These are phyloP conservation scores for Chaetomium sp. DNA, from an alignment of 2,329 filamentous ascomycete species.

Conservation along the genomic window DNA sequence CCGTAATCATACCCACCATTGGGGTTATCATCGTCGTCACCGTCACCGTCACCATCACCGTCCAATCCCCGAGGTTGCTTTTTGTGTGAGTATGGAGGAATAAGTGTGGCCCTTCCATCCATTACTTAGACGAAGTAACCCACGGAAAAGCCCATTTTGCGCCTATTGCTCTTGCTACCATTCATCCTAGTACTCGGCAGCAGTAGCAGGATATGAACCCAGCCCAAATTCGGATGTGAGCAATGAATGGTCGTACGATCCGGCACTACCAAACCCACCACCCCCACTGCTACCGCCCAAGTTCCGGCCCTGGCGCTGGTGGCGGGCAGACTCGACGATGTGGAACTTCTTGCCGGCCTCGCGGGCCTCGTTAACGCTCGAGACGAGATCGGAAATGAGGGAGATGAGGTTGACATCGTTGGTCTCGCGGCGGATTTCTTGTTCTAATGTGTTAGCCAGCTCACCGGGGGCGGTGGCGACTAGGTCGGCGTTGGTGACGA, in stretches of 20 bases:
- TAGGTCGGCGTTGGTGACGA: slow-evolving; percentile 76
- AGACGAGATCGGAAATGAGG: slow-evolving; percentile 68
- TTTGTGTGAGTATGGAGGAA: too few relatives aligned
- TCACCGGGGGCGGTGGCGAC: slow-evolving; percentile 60
- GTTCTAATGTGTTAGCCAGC: slow-evolving; percentile 51
- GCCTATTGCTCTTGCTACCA: neutral
- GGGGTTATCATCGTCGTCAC: neutral
- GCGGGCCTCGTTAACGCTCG: slow-evolving; percentile 63
- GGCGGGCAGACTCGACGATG: slow-evolving; percentile 42
- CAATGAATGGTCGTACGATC: neutral
- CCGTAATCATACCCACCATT: too few relatives aligned
- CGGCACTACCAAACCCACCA: too few relatives aligned
- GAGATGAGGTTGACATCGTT: slow-evolving; percentile 79
- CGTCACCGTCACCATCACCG: neutral
- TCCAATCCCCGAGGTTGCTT: too few relatives aligned
- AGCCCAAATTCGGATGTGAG: neutral
- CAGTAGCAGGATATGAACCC: neutral
- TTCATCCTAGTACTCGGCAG: neutral
- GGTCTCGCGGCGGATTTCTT: slow-evolving; percentile 67
- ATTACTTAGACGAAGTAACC: too few relatives aligned
- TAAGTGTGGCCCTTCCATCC: too few relatives aligned
- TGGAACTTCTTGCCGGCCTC: slow-evolving; percentile 70
- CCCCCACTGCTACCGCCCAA: slow-evolving; percentile 15
- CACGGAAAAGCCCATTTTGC: too few relatives aligned
- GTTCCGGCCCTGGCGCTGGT: slow-evolving; percentile 9